Conservation (phyloP, 1,139 yeast species). For the Debaryomyces nepalensis region DNA sequence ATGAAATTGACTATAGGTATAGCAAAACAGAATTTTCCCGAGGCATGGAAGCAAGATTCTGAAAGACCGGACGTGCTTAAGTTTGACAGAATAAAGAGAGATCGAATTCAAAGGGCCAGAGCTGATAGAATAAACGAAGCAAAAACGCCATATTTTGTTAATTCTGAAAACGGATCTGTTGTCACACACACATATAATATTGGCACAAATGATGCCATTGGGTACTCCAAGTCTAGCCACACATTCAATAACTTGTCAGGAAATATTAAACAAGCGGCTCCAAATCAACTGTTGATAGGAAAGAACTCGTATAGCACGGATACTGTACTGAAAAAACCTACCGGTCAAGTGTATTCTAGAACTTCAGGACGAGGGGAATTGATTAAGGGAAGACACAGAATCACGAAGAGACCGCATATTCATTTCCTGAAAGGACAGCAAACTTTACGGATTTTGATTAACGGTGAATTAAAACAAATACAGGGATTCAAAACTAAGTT, state of each 20-base stretch:
- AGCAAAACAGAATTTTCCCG: constrained; percentile 44
- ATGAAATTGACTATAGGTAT: constrained; percentile 58
- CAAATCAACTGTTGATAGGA: constrained; percentile 38
- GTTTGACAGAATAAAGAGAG: constrained; percentile 30
- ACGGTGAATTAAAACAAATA: constrained; percentile 62
- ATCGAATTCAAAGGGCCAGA: constrained; percentile 46
- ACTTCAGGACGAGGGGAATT: constrained; percentile 50
- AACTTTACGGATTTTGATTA: constrained; percentile 67
- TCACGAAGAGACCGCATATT: constrained; percentile 46
- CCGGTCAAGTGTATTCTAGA: constrained; percentile 26
- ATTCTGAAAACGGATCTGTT: constrained; percentile 27
- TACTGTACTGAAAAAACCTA: constrained; percentile 22
- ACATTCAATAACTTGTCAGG: constrained; percentile 38
- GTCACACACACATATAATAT: constrained; percentile 18
- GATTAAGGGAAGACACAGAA: constrained; percentile 67
- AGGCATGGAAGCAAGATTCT: constrained; percentile 49
- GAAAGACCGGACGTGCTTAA: constrained; percentile 41
- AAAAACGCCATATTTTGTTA: constrained; percentile 34
- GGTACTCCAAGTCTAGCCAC: constrained; percentile 41
- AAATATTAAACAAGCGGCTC: constrained; percentile 42
- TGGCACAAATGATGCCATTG: constrained; percentile 25
- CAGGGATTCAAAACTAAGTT: constrained; percentile 72
- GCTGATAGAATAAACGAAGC: constrained; percentile 48
- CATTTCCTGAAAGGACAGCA: constrained; percentile 52
- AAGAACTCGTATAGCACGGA: constrained; percentile 39